Conservation (phyloP, 306 rosid genomes). For the Dicorynia guianensis region DNA sequence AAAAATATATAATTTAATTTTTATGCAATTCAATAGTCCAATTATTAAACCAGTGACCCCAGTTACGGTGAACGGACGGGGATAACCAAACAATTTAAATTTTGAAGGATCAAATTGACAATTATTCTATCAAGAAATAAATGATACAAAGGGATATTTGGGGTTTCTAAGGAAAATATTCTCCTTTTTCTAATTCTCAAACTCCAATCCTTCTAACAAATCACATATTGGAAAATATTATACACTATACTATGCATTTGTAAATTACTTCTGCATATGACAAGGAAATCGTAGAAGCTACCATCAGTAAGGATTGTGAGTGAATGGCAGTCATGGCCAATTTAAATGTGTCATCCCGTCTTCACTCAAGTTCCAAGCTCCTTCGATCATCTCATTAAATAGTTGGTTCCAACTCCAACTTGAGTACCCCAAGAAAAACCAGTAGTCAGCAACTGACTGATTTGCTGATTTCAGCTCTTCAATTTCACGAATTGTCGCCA, state of each 20-base stretch:
- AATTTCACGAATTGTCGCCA: slow-evolving; percentile 50
- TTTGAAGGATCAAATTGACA: too few species aligned
- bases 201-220: neutral
- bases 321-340: slow-evolving; percentile 68
- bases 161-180: too few species aligned
- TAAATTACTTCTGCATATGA: slow-evolving; percentile 22
- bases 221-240: slow-evolving; percentile 1
- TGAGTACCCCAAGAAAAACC: slow-evolving; percentile 94
- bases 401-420: slow-evolving; percentile 92
- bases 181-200: too few species aligned
- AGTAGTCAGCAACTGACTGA: slow-evolving; percentile 53
- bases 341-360: slow-evolving; percentile 51
- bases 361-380: slow-evolving; percentile 74
- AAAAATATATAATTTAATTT: too few species aligned
- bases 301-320: slow-evolving; percentile 16
- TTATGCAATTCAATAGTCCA: too few species aligned
- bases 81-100: too few species aligned
- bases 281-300: slow-evolving; percentile 22
- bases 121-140: too few species aligned
- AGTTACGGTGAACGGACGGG: too few species aligned
- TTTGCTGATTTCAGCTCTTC: slow-evolving; percentile 60
- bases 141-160: too few species aligned
- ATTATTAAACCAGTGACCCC: too few species aligned
- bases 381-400: slow-evolving; percentile 68
- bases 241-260: slow-evolving; percentile 23